These are phyloP conservation scores for Podaxis rugospora DNA, from an alignment of 768 basidiomycete genomes.

Conservation along the genomic window DNA sequence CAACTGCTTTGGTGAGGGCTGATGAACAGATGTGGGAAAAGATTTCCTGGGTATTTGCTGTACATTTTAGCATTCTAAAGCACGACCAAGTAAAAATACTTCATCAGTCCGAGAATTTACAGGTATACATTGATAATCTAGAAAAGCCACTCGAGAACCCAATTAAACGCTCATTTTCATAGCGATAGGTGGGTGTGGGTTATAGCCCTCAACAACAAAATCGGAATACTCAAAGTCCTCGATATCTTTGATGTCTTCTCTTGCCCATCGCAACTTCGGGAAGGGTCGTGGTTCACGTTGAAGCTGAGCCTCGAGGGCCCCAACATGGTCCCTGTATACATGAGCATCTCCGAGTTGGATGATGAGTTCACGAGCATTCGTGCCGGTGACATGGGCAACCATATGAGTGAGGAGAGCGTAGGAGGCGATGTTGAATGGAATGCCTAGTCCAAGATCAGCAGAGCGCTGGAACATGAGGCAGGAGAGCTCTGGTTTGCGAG, in stretches of 20 bases:
- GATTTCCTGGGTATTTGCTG: neutral
- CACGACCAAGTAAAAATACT: neutral
- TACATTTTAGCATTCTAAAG: neutral
- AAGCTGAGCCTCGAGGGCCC: constrained; percentile 81
- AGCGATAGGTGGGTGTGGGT: constrained; percentile 75
- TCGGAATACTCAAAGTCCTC: constrained; percentile 82
- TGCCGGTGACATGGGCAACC: constrained; percentile 90
- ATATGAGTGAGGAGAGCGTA: constrained; percentile 97
- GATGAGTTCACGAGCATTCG: constrained; percentile 83
- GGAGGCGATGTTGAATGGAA: constrained; percentile 99
- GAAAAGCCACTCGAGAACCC: too few relatives aligned
- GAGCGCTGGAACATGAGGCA: constrained; percentile 98
- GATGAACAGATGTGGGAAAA: too few relatives aligned
- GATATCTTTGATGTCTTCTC: constrained; percentile 61
- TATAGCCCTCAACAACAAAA: constrained; percentile 82
- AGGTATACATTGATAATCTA: too few relatives aligned
- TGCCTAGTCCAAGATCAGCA: constrained; percentile 93
- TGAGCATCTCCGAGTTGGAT: constrained; percentile 98
- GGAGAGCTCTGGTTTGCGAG: constrained; percentile 67
- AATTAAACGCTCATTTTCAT: constrained; percentile 93
- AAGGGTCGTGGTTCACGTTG: constrained; percentile 74
- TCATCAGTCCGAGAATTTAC: neutral
- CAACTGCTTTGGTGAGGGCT: too few relatives aligned
- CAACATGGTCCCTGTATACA: constrained; percentile 89
- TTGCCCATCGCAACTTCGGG: constrained; percentile 73